Conservation (phyloP, 768 basidiomycete genomes). For the Boletellus sp. region DNA sequence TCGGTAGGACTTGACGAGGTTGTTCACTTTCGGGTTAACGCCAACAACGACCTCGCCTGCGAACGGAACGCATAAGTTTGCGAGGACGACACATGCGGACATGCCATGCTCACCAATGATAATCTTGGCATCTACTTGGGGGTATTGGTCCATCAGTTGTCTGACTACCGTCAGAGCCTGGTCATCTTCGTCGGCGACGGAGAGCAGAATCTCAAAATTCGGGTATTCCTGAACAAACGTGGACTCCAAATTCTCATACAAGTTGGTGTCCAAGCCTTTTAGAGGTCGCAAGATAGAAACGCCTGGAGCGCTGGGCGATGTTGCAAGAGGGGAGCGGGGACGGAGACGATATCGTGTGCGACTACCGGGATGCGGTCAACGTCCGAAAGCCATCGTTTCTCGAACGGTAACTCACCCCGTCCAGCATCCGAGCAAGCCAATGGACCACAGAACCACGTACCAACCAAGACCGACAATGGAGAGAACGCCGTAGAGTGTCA, state of each 20-base stretch:
- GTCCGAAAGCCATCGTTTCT: not conserved
- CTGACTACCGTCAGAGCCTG: slow-evolving; percentile 82
- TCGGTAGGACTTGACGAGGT: slow-evolving; percentile 81
- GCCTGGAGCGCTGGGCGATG: slow-evolving; percentile 63
- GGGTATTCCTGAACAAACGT: slow-evolving; percentile 91
- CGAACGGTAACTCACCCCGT: slow-evolving; percentile 54
- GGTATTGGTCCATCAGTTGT: slow-evolving; percentile 76
- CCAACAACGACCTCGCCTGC: slow-evolving; percentile 81
- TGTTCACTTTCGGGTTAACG: slow-evolving; percentile 97
- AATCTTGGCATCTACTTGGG: slow-evolving; percentile 65
- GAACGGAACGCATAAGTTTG: slow-evolving; percentile 1
- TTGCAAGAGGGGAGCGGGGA: slow-evolving; percentile 57
- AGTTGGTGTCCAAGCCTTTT: slow-evolving; percentile 91
- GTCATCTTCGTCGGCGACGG: slow-evolving; percentile 84
- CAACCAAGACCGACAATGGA: slow-evolving; percentile 51
- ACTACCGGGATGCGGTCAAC: slow-evolving; percentile 38
- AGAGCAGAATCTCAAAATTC: slow-evolving; percentile 87
- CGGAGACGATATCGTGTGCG: slow-evolving; percentile 71
- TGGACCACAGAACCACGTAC: slow-evolving; percentile 59
- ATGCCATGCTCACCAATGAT: slow-evolving; percentile 59
- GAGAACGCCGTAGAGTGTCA: slow-evolving; percentile 9
- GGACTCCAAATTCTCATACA: slow-evolving; percentile 94
- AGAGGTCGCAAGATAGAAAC: slow-evolving; percentile 93
- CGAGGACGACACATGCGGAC: not conserved
- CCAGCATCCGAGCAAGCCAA: slow-evolving; percentile 64